Conservation (phyloP, 1,284 basidiomycete species). For the Schizophyllum amplum region DNA sequence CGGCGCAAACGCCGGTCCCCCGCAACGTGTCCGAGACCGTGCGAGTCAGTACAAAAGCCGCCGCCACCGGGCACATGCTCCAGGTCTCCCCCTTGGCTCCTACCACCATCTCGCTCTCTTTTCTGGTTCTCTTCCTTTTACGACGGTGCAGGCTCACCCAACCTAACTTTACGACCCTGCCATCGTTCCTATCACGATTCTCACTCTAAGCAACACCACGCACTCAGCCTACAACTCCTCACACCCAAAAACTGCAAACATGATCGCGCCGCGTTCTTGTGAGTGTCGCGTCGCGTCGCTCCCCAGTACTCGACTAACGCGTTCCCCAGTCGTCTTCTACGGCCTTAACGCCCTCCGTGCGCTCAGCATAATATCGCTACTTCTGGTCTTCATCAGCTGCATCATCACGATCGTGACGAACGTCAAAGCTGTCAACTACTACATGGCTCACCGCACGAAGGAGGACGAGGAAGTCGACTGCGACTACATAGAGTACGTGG, state of each 20-base stretch:
- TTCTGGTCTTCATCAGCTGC: conserved; percentile 75
- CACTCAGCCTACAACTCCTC: background rate
- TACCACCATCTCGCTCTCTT: background rate
- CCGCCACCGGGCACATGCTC: background rate
- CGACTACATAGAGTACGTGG: conserved; percentile 70
- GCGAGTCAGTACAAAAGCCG: background rate
- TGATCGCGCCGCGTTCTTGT: conserved; percentile 10
- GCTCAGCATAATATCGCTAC: conserved; percentile 72
- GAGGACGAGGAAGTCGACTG: conserved; percentile 40
- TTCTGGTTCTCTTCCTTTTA: background rate
- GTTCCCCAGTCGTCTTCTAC: conserved; percentile 64
- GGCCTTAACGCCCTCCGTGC: conserved; percentile 71
- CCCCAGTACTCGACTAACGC: background rate
- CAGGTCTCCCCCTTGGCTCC: background rate
- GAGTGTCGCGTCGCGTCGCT: background rate
- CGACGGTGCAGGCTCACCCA: background rate
- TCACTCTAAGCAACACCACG: background rate
- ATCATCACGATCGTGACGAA: conserved; percentile 77
- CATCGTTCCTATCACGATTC: background rate
- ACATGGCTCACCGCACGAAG: conserved; percentile 33
- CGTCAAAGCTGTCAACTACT: conserved; percentile 66
- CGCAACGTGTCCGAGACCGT: background rate
- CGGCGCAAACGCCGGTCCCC: background rate
- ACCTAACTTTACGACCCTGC: background rate
- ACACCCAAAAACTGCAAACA: conserved; percentile 5